Evolutionary conservation across 345 rosid species (phyloP).

Genomic region (Murraya paniculata): DNA sequence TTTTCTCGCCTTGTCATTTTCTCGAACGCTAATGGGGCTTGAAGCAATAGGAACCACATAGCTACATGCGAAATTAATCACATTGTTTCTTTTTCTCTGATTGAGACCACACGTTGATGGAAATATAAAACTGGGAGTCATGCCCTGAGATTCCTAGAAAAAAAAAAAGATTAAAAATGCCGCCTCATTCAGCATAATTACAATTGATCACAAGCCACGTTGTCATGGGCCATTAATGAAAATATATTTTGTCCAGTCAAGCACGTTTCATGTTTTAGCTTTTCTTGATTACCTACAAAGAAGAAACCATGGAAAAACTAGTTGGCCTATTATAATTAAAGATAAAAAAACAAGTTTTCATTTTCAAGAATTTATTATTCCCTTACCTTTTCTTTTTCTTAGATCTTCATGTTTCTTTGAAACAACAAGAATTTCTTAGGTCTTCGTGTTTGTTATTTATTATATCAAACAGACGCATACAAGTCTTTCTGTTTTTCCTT

Average conservation of each 20-base stretch:
- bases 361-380: neutral
- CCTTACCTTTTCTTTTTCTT: neutral
- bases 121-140: neutral
- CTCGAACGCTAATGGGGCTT: neutral
- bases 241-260: slow-evolving; percentile 26
- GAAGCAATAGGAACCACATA: slow-evolving; percentile 11
- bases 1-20: neutral
- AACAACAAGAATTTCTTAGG: no score
- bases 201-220: slow-evolving; percentile 19
- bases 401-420: neutral
- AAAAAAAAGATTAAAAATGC: slow-evolving; percentile 10
- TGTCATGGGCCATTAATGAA: neutral
- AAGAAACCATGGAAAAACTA: slow-evolving; percentile 4
- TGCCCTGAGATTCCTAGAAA: neutral
- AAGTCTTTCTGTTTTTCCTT: no score
- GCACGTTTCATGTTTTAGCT: slow-evolving; percentile 26
- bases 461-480: no score
- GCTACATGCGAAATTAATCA: neutral
- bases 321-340: neutral
- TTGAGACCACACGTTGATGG: neutral
- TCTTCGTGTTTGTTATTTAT: no score
- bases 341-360: neutral
- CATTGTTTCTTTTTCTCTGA: neutral
- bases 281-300: neutral
- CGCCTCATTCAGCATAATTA: slow-evolving; percentile 17